Evolutionary conservation across 805 yeast species (phyloP), one percentile per base, ranked within the genome.

Genomic region (Aciculoconidium aculeatum): DNA sequence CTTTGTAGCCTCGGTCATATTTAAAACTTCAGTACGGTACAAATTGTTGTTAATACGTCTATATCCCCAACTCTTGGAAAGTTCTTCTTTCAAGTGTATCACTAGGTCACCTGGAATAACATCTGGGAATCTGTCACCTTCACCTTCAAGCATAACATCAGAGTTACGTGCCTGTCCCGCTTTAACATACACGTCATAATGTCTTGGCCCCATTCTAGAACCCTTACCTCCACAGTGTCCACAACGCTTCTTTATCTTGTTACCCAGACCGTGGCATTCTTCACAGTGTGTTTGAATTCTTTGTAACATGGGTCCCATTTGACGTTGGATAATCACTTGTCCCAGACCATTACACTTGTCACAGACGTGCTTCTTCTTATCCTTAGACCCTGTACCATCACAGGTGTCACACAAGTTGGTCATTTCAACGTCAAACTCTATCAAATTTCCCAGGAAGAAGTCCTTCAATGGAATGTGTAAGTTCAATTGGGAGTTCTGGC

Each of bases 231-330:
- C 53, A 56, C 98, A 92, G 18, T 51, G 56, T 11, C 63, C 50
- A 63, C 98, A 92, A 24, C 67, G 67, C 40, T 80, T 63, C 26
- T 70, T 61, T 22, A 85, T 79, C 6, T 66, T 57, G 32, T 73
- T 62, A 8, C 98, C 98, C 24, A 67, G 60, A 19, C 97, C 97
- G 7, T 62, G 58, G 66, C 98, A 92, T 29, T 61, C 58, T 31
- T 81, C 86, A 68, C 98, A 92, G 3, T 69, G 66, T 24, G 77
- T 70, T 51, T 84, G 90, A 43, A 88, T 68, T 37, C 79, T 82
- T 56, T 92, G 97, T 37, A 84, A 62, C 86, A 92, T 84, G 4
- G 94, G 94, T 0, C 85, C 96, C 41, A 90, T 57, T 51, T 88
- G 94, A 35, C 80, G 66, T 28, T 75, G 68, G 32, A 79, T 71